Evolutionary conservation across 208 protist species (phyloP).

Genomic region (Trypanosoma mega): DNA sequence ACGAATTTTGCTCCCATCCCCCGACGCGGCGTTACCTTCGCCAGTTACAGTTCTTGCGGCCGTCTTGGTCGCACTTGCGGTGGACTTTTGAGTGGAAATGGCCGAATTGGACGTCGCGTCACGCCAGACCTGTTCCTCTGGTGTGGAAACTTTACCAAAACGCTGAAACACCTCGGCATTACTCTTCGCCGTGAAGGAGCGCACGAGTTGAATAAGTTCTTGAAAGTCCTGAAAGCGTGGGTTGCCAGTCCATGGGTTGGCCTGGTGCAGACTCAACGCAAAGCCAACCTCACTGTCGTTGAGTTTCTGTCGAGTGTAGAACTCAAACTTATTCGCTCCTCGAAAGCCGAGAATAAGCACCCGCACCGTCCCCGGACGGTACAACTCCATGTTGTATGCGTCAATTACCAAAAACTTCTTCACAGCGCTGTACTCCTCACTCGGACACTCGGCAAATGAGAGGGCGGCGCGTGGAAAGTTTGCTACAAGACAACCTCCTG

Average conservation of each 20-base stretch:
- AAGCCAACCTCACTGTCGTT: slow-evolving; percentile 61
- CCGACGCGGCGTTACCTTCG: too few species aligned
- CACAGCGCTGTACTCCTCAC: slow-evolving; percentile 47
- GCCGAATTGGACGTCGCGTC: not conserved
- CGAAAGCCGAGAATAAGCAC: slow-evolving; percentile 78
- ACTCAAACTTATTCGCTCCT: slow-evolving; percentile 74
- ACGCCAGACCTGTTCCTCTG: slow-evolving; percentile 15
- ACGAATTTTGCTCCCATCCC: too few species aligned
- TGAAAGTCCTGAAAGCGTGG: slow-evolving; percentile 86
- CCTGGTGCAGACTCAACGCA: slow-evolving; percentile 69
- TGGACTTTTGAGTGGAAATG: too few species aligned
- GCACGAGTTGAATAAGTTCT: slow-evolving; percentile 71
- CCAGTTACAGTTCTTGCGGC: too few species aligned
- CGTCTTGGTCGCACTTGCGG: too few species aligned
- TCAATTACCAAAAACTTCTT: slow-evolving; percentile 76
- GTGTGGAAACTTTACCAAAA: slow-evolving; percentile 45
- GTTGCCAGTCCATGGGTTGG: slow-evolving; percentile 87
- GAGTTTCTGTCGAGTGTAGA: slow-evolving; percentile 76
- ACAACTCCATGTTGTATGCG: slow-evolving; percentile 75
- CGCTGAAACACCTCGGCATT: slow-evolving; percentile 73
- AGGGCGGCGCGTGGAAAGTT: slow-evolving; percentile 51
- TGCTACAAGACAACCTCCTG: slow-evolving; percentile 60
- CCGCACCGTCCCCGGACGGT: slow-evolving; percentile 47
- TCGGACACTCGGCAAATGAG: slow-evolving; percentile 76
- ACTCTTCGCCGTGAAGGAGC: slow-evolving; percentile 76